A percentile compares a stretch with the other conserved stretches of the same genome.
Conservation (phyloP, 768 basidiomycete genomes). For the Lentinula sp. region DNA sequence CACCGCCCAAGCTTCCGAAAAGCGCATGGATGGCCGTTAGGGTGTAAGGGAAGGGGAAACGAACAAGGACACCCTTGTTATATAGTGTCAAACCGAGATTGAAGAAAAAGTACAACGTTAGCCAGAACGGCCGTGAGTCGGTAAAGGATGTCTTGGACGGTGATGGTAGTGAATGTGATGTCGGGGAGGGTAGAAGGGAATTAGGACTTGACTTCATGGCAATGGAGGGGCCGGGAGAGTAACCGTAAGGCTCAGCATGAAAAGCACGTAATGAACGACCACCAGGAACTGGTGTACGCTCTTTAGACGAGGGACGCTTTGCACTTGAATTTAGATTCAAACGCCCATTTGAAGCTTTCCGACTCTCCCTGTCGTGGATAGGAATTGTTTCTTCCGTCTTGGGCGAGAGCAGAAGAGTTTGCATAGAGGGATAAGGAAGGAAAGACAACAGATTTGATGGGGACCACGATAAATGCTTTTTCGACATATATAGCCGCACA, state of each 20-base stretch:
- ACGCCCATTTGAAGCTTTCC: not conserved
- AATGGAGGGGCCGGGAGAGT: not conserved
- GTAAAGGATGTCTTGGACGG: conserved; percentile 8
- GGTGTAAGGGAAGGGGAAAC: conserved; percentile 94
- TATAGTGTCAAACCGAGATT: conserved; percentile 91
- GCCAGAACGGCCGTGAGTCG: conserved; percentile 46
- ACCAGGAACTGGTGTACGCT: not conserved
- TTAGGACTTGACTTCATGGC: conserved; percentile 6
- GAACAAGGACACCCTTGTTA: conserved; percentile 89
- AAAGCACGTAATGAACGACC: conserved; percentile 10
- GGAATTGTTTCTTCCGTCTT: not conserved
- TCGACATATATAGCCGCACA: not conserved
- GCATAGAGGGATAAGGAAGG: not conserved
- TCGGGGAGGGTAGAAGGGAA: conserved; percentile 11
- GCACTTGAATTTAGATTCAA: not conserved
- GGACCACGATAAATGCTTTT: not conserved
- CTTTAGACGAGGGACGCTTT: conserved; percentile 1
- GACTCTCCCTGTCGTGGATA: not conserved
- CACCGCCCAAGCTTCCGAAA: conserved; percentile 79
- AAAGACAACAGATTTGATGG: not conserved
- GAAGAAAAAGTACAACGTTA: conserved; percentile 80
- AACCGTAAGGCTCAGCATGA: conserved; percentile 16
- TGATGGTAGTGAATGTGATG: conserved; percentile 7
- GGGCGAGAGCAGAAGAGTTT: conserved; percentile 1
- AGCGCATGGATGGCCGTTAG: conserved; percentile 90